Evolutionary conservation across 306 rosid species (phyloP), one percentile per base, ranked within the genome.

Genomic region (Fragaria vesca): DNA sequence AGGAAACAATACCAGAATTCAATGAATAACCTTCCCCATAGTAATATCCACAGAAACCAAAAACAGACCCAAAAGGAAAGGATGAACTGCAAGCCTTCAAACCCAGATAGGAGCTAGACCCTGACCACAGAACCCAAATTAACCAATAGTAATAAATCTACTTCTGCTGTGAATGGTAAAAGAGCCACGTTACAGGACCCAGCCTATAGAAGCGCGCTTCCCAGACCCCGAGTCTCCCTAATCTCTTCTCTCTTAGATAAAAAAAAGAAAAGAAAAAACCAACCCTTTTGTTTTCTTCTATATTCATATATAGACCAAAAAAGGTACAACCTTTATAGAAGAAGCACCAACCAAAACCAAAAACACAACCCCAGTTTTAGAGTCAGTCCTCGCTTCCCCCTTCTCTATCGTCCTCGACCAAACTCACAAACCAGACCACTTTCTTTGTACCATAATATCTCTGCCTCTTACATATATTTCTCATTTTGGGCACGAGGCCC

Each of bases 401-500:
- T 43, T 13, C 66, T 73, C 54, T 63, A 63, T 28, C 54, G 67
- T 42, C 71, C 26, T 36, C 71, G 30, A 26, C 73, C 78, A 54
- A 58, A 79, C 18, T 4, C 69, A 32, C 46, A 80, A 63, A 46
- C 74, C 77, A 76, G 81, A 70, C 77, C 74, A 51, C 67, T 74
- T 67, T 72, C 26, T 63, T 79, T 43, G 75, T 66, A 68, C 79
- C 79, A 65, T 38, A 58, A 34, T 26, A 65, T 71, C 18, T 6
- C 11, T 66, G 58, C 20, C 34, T 34, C 51, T 28, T 28, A 4
- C 12, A 5, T 30, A 28, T 62, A 62, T 50, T n/a, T 32, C 69
- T 61, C 70, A 66, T 83, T 88, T 88, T 88, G 89, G 91, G 83
- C 97, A 85, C 90, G 85, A 88, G 81, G 67, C 85, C 81, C 83